These are phyloP conservation scores for Alternaria triticina DNA, from an alignment of 2,329 filamentous ascomycete genomes.

Conservation along the genomic window DNA sequence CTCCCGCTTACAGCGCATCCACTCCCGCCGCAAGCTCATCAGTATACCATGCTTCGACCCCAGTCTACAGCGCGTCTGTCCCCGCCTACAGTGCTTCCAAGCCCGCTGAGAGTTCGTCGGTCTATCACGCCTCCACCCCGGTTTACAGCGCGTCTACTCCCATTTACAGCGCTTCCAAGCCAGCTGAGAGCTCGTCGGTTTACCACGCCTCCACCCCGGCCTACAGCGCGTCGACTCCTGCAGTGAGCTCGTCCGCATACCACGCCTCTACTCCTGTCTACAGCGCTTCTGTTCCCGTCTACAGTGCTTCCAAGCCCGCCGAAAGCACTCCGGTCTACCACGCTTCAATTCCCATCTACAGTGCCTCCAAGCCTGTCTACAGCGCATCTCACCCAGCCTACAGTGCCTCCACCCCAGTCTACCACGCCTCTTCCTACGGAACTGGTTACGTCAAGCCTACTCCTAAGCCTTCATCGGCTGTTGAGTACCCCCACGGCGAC, in stretches of 20 bases:
- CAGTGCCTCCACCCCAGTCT: constrained; percentile 1
- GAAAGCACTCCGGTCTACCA: neutral
- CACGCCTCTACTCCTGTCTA: neutral
- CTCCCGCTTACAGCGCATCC: neutral
- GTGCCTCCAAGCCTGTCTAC: neutral
- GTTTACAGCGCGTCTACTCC: neutral
- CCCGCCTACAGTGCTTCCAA: neutral
- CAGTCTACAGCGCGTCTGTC: neutral
- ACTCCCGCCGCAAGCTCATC: neutral
- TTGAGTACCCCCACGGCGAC: constrained; percentile 17
- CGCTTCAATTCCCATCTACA: neutral
- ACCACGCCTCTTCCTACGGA: constrained; percentile 18
- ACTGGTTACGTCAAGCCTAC: constrained; percentile 4
- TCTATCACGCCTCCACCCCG: neutral
- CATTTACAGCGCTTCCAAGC: neutral
- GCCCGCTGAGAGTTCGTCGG: neutral
- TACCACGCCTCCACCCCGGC: neutral
- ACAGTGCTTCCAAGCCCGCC: neutral
- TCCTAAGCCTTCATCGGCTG: constrained; percentile 12
- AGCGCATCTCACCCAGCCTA: neutral
- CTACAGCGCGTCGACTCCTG: constrained; percentile 1
- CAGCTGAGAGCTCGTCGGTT: neutral
- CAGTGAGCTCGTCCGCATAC: neutral
- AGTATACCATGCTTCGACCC: neutral
- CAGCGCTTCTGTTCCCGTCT: neutral